These are phyloP conservation scores for Solanum sparsipilum DNA, from an alignment of 257 asterid species.

Conservation along the genomic window DNA sequence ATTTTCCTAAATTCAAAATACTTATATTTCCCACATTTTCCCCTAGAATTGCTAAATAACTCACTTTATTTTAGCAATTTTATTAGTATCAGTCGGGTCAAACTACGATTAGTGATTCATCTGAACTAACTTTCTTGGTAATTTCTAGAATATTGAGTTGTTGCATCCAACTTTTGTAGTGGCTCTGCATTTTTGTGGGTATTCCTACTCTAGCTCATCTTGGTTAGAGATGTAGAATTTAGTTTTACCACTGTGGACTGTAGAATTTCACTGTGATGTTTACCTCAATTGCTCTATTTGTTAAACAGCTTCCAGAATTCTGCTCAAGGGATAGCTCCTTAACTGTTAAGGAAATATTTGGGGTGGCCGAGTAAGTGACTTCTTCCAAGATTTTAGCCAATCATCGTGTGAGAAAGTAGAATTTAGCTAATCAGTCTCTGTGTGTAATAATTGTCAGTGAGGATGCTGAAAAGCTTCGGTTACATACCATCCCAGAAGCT, in stretches of 20 bases:
- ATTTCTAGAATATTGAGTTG: neutral
- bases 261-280: neutral
- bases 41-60: neutral
- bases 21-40: neutral
- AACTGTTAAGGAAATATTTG: constrained; percentile 77
- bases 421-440: neutral
- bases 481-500: constrained; percentile 64
- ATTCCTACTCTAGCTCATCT: neutral
- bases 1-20: neutral
- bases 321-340: constrained; percentile 73
- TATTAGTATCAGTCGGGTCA: neutral
- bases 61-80: neutral
- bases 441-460: constrained; percentile 34
- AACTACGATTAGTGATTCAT: neutral
- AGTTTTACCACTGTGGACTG: neutral
- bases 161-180: neutral
- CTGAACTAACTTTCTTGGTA: neutral
- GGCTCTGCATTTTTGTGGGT: neutral
- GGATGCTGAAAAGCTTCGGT: constrained; percentile 88
- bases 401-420: neutral
- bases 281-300: neutral
- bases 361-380: constrained; percentile 82
- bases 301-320: constrained; percentile 74
- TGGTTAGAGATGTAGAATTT: neutral
- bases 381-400: neutral